These are phyloP conservation scores for Penicillium diatomitis DNA, from an alignment of 495 filamentous ascomycete species.

Conservation along the genomic window DNA sequence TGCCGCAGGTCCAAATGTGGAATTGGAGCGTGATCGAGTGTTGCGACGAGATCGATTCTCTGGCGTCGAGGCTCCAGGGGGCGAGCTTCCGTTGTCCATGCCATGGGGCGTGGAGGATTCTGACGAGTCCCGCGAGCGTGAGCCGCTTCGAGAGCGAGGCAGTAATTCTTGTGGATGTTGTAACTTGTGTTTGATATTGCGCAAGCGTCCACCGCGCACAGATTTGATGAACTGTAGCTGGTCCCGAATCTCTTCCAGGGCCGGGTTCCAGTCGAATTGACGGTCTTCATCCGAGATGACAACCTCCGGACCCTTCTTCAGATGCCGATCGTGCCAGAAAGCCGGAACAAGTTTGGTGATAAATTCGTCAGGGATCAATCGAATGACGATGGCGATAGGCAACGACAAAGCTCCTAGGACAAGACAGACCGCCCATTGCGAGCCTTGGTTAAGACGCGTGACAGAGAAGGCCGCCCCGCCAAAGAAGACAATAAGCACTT, in stretches of 20 bases:
- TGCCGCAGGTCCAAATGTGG: slow-evolving; percentile 70
- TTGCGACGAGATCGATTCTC: slow-evolving; percentile 63
- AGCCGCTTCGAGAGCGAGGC: slow-evolving; percentile 62
- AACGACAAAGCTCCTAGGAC: slow-evolving; percentile 62
- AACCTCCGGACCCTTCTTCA: slow-evolving; percentile 35
- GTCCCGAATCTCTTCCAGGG: slow-evolving; percentile 60
- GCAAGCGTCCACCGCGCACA: slow-evolving; percentile 75
- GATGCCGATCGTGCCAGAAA: slow-evolving; percentile 30
- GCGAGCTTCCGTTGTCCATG: slow-evolving; percentile 31
- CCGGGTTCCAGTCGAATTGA: slow-evolving; percentile 54
- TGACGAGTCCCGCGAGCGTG: slow-evolving; percentile 64
- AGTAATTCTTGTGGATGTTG: slow-evolving; percentile 71
- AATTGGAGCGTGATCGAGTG: slow-evolving; percentile 78
- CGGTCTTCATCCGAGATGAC: slow-evolving; percentile 68
- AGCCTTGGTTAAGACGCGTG: slow-evolving; percentile 43
- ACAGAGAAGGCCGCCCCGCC: slow-evolving; percentile 65
- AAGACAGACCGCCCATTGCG: slow-evolving; percentile 68
- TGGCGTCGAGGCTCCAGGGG: slow-evolving; percentile 52
- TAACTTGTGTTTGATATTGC: slow-evolving; percentile 75
- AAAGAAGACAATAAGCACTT: slow-evolving; percentile 69
- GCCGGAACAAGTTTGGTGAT: slow-evolving; percentile 45
- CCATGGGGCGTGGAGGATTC: slow-evolving; percentile 57
- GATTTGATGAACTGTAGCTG: slow-evolving; percentile 68
- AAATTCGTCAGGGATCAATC: slow-evolving; percentile 64
- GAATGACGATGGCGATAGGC: slow-evolving; percentile 62